Base-by-base conservation (phyloP, 2,329 filamentous ascomycete genomes). In the Alternaria arbusti region DNA sequence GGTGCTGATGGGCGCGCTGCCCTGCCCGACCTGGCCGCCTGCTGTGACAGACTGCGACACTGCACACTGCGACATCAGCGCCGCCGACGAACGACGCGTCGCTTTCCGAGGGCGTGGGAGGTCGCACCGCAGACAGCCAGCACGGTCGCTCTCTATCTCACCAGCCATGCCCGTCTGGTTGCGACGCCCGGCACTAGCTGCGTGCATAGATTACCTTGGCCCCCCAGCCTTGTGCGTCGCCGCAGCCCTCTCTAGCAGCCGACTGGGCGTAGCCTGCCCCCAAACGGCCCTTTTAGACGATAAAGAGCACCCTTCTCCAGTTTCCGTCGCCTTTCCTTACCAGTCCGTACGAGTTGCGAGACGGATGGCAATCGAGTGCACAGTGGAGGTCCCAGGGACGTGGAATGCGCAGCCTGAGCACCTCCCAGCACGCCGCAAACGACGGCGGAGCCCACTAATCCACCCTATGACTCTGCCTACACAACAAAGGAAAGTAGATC, bases 401-500 rank as follows among this genome's bases (percentile, higher is more conserved):
- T 58, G 52, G 30, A 43, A 44, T 32, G 22, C 20, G 17, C 46
- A 54, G 36, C 36, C 36, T 25, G 26, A 32, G 32, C 55, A 50
- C 58, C 55, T 20, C 13, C 43, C 30, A 40, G 47, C 57, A 28
- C 36, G 54, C 70, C 57, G 68, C 70, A 69, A 70, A 72, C 68
- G 61, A 66, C 61, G 59, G 59, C 59, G 36, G 40, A 7, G 17
- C 59, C 63, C 49, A 62, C 70, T 70, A 70, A 71, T 61, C 64
- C 65, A 49, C 64, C 56, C 66, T 66, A 67, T 66, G 63, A 68
- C 65, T 65, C 68, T 58, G 44, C 44, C 44, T 44, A 54, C 52
- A 59, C 61, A 56, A 70, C 70, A 66, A 70, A 66, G 69, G 59
- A 65, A 66, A 56, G 51, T 50, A 59, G 57, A 52, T 67, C 65